phyloP scores from a whole-genome alignment of 139 green algal species.

The Astrephomene gubernaculifera region DNA sequence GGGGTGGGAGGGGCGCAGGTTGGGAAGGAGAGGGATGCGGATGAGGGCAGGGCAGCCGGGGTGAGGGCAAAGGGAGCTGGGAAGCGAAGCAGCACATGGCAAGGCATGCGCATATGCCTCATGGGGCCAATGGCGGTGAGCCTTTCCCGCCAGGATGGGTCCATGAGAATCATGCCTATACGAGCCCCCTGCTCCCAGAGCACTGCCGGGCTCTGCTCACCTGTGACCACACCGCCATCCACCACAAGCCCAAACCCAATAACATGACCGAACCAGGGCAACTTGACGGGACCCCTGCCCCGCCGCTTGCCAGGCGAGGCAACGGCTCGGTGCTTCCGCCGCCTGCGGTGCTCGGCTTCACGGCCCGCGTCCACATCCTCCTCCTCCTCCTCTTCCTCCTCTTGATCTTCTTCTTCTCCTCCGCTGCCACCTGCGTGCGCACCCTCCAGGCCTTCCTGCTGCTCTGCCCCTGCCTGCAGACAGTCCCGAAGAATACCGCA shows the following conservation, averaged over 20 bases:
- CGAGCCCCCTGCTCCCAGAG: neutral
- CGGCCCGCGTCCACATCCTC: neutral
- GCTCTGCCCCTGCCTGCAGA: too few species aligned
- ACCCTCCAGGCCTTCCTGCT: too few species aligned
- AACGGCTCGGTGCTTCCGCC: neutral
- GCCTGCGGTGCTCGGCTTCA: neutral
- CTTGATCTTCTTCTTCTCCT: neutral
- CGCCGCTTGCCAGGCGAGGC: neutral
- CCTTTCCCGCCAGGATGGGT: neutral
- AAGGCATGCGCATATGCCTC: too few species aligned
- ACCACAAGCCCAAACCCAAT: constrained; percentile 44
- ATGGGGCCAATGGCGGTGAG: too few species aligned
- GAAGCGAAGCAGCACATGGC: neutral
- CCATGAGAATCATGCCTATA: neutral
- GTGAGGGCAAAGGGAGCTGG: neutral
- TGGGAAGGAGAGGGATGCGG: neutral
- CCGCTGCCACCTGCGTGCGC: neutral
- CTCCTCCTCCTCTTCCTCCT: neutral
- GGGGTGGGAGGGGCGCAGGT: too few species aligned
- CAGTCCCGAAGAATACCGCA: too few species aligned
- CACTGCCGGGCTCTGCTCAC: neutral
- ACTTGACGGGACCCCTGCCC: neutral
- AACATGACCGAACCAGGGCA: constrained; percentile 83
- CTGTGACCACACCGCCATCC: constrained; percentile 6
- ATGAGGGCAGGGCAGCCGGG: neutral